A percentile compares a stretch with the other conserved stretches of the same genome.
Evolutionary conservation across 176 grass and related monocot genomes (phyloP).

Genomic region (Eragrostis curvula): DNA sequence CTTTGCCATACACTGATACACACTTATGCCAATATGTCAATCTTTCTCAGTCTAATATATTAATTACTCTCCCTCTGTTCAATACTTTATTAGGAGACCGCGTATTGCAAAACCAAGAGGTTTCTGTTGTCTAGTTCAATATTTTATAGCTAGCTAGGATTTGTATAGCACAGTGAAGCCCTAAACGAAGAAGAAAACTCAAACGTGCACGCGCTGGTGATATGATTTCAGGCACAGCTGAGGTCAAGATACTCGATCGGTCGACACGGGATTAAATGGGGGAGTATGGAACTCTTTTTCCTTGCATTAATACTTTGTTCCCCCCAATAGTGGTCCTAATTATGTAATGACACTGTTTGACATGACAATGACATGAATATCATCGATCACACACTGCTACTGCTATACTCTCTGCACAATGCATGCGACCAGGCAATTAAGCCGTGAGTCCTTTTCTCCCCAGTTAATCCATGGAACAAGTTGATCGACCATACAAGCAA

Average conservation of each 20-base stretch:
- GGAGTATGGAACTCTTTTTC: conserved; percentile 37
- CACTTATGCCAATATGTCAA: no score
- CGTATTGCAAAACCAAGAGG: no score
- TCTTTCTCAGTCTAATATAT: no score
- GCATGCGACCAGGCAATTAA: not conserved
- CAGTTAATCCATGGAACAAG: not conserved
- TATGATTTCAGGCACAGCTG: not conserved
- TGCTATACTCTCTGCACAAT: not conserved
- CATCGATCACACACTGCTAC: not conserved
- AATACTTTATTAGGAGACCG: no score
- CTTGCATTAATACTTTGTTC: conserved; percentile 23
- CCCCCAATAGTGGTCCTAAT: conserved; percentile 31
- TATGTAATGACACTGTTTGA: not conserved
- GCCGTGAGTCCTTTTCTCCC: conserved; percentile 19
- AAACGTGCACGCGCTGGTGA: not conserved
- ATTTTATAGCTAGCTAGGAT: no score
- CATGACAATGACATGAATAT: not conserved
- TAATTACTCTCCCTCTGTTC: no score
- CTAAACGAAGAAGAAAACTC: not conserved
- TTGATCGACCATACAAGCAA: not conserved
- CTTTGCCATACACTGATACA: no score
- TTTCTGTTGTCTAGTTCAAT: no score
- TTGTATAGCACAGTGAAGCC: not conserved
- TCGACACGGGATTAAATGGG: conserved; percentile 17
- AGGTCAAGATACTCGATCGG: not conserved